Evolutionary conservation across 345 rosid genomes (phyloP).

Genomic region (Eucalyptus regnans): DNA sequence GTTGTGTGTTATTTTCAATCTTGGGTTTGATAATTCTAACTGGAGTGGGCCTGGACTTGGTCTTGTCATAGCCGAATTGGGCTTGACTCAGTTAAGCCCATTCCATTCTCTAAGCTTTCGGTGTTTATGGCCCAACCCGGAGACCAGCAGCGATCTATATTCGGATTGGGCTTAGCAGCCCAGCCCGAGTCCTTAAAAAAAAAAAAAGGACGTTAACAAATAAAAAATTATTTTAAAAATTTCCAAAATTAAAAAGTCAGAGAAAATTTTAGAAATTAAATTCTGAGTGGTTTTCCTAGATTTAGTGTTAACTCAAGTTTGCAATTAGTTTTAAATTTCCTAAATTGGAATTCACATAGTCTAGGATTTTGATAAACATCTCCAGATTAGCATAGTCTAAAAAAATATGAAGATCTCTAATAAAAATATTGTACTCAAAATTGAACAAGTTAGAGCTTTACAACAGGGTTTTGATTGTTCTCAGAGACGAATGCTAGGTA

Average conservation of each 20-base stretch:
- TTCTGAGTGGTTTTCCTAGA: background rate
- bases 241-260: too few relatives aligned
- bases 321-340: too few relatives aligned
- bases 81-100: background rate
- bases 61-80: background rate
- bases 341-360: background rate
- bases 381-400: background rate
- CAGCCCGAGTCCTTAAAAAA: background rate
- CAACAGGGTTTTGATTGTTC: background rate
- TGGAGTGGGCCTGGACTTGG: background rate
- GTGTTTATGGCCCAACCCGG: fast-evolving
- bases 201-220: too few relatives aligned
- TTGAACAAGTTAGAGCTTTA: background rate
- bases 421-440: background rate
- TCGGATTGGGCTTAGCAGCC: too few relatives aligned
- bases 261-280: too few relatives aligned
- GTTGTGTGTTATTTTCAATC: background rate
- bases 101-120: background rate
- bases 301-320: too few relatives aligned
- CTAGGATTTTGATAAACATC: too few relatives aligned
- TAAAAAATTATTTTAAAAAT: too few relatives aligned
- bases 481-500: fast-evolving
- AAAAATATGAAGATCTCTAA: too few relatives aligned
- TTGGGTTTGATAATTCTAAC: too few relatives aligned
- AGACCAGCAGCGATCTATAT: background rate